Base-by-base conservation (phyloP, 2,329 filamentous ascomycete species). In the Knufia fluminis region DNA sequence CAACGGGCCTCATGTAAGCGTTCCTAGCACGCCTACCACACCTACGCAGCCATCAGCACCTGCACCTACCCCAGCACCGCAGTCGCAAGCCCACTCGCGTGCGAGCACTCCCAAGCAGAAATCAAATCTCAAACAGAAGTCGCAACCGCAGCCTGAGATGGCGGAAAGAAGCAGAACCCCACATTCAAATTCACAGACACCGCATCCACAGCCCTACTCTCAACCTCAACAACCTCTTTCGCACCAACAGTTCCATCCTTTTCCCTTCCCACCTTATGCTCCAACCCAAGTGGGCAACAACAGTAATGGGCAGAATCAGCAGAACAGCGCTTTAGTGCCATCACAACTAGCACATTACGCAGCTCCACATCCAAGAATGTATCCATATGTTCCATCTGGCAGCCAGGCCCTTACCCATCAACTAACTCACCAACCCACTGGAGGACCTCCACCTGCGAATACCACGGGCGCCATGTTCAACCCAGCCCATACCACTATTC, bases 21-120 rank as follows among this genome's bases (percentile, higher is more conserved):
- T 36, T 52, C 52, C 54, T 35, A 32, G 48, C 14, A 54, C 54
- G 33, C 22, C 41, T 35, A 32, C 50, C 14, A 54, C 54, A 40
- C 22, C 41, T 46, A 41, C 51, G 26, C 23, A 31, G 23, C 53
- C 53, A 44, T 42, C 55, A 16, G 53, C 52, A 51, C 48, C 54
- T 17, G 52, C 51, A 52, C 24, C 43, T 50, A 32, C 51, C 48
- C 23, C 31, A 12, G 44, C 31, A 24, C 32, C 22, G 31, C 31
- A 48, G 12, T 39, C 45, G 16, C 20, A 12, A 12, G 23, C 22
- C 6, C 44, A 40, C 16, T 39, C 45, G 17, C 12, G 19, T 26
- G 20, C 45, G 10, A 39, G 23, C 26, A 39, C 12, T n/a, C 10
- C 20, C 16, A 28, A 20, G 45, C 24, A 9, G 9, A 40, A 48